phyloP scores from a whole-genome alignment of 148 eudicot species.

The Hydrangea macrophylla region DNA sequence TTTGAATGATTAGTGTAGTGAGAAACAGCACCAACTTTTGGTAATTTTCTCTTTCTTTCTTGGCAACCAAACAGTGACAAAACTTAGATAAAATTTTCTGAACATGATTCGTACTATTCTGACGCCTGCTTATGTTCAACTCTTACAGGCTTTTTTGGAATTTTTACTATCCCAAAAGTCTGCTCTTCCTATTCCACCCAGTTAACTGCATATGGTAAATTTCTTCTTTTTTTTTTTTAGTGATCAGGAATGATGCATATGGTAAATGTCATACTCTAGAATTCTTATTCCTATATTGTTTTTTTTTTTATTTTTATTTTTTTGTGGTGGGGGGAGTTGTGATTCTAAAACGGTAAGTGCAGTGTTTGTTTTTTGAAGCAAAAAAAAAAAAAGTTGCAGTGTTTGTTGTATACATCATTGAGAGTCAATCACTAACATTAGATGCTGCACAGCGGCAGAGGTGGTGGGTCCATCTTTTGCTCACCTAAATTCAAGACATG shows the following conservation, averaged over 20 bases:
- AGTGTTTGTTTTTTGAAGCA: too few species aligned
- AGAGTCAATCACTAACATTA: conserved; percentile 3
- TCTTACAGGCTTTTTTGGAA: conserved; percentile 67
- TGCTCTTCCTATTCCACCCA: conserved; percentile 69
- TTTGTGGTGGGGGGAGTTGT: too few species aligned
- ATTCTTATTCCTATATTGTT: not conserved
- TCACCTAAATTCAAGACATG: not conserved
- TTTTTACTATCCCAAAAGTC: conserved; percentile 62
- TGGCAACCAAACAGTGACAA: not conserved
- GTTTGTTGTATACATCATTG: too few species aligned
- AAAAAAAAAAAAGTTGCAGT: too few species aligned
- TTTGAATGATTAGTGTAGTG: too few species aligned
- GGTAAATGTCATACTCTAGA: conserved; percentile 32
- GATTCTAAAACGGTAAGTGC: too few species aligned
- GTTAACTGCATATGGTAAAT: conserved; percentile 54
- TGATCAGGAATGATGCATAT: too few species aligned
- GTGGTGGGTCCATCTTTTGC: conserved; percentile 11
- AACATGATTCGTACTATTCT: not conserved
- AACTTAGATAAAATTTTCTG: not conserved
- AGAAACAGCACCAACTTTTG: not conserved
- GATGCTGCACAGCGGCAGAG: not conserved
- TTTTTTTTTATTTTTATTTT: not conserved
- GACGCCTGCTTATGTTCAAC: conserved; percentile 4
- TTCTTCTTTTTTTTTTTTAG: not conserved
- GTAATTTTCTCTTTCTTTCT: not conserved